phyloP scores from a whole-genome alignment of 2,329 filamentous ascomycete genomes.

The Pseudopithomyces maydicus region DNA sequence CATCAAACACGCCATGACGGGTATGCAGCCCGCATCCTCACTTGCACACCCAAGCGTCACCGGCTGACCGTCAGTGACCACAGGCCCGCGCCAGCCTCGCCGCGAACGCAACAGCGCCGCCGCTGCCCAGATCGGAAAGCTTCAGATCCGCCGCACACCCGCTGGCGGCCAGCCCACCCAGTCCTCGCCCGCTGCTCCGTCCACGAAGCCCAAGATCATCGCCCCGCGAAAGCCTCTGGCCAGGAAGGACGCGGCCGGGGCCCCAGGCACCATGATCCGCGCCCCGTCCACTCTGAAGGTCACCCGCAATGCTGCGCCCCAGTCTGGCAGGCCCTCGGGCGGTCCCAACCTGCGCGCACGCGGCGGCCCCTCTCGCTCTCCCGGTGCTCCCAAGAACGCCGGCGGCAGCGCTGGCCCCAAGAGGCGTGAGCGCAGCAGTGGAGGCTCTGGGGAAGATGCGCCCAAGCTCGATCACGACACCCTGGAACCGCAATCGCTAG shows the following conservation, averaged over 20 bases:
- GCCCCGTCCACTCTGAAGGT: slow-evolving; percentile 34
- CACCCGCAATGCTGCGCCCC: slow-evolving; percentile 12
- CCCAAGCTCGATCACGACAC: slow-evolving; percentile 6
- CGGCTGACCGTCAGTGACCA: too few relatives aligned
- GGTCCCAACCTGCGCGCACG: slow-evolving; percentile 36
- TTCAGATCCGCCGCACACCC: slow-evolving; percentile 26
- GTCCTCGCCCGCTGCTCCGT: neutral
- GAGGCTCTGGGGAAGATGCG: slow-evolving; percentile 1
- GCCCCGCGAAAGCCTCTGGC: slow-evolving; percentile 14
- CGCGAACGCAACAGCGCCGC: slow-evolving; percentile 30
- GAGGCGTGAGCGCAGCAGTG: slow-evolving; percentile 23
- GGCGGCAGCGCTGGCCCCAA: slow-evolving; percentile 21
- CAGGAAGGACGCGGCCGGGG: slow-evolving; percentile 5
- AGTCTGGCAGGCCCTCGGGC: neutral
- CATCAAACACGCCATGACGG: slow-evolving; percentile 1
- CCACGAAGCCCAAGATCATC: slow-evolving; percentile 8
- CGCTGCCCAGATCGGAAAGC: slow-evolving; percentile 30
- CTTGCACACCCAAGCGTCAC: neutral
- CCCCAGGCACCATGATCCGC: slow-evolving; percentile 35
- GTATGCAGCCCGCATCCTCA: slow-evolving; percentile 21
- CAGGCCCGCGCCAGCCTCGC: slow-evolving; percentile 25
- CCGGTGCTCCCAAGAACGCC: slow-evolving; percentile 10
- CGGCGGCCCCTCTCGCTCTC: slow-evolving; percentile 5
- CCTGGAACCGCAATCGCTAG: slow-evolving; percentile 18
- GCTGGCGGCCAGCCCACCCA: slow-evolving; percentile 17